Base-by-base conservation (phyloP, 208 protist genomes). In the Trypanosoma avium region DNA sequence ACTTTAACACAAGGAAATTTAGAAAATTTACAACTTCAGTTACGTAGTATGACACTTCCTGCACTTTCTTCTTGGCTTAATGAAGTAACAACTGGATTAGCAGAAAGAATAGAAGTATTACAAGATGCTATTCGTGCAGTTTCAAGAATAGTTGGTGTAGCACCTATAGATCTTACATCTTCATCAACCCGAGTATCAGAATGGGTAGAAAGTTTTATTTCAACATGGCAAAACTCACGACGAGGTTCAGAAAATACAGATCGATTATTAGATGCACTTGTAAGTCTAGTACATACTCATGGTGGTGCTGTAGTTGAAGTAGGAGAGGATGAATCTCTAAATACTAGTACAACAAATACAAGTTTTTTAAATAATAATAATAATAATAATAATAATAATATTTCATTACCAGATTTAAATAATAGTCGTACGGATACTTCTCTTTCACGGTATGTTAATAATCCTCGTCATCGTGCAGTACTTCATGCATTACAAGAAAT, bases 221-320 rank as follows among this genome's bases (percentile, higher is more conserved):
- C 36, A 17, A 40, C 55, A 54, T 52, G 46, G 8, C 49, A 42
- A 4, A 29, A 43, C 45, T 10, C 65, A 57, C 33, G 58, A 42
- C 29, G 59, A 38, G 3, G 42, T 46, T 15, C 21, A 30, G 60
- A 67, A 38, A 21, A 57, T 32, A 15, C 50, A 45, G 42, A 61
- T 49, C 38, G 42, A 33, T 29, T 83, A 38, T 67, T 86, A 38
- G 77, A 86, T 61, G 59, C 77, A 1, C 38, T 90, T 9, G 73
- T 68, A 30, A 53, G 59, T 15, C 9, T 79, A 3, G 67, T 89
- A 0, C 67, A 74, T 17, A 56, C 52, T 40, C 70, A 86, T 32
- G 79, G 83, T 24, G 79, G 83, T n/a, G n/a, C n/a, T n/a, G n/a
- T n/a, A n/a, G n/a, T n/a, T n/a, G n/a, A n/a, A 0, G 50, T 59